Evolutionary conservation across 805 yeast species (phyloP), one percentile per base, ranked within the genome.

Genomic region (Brettanomyces nanus): DNA sequence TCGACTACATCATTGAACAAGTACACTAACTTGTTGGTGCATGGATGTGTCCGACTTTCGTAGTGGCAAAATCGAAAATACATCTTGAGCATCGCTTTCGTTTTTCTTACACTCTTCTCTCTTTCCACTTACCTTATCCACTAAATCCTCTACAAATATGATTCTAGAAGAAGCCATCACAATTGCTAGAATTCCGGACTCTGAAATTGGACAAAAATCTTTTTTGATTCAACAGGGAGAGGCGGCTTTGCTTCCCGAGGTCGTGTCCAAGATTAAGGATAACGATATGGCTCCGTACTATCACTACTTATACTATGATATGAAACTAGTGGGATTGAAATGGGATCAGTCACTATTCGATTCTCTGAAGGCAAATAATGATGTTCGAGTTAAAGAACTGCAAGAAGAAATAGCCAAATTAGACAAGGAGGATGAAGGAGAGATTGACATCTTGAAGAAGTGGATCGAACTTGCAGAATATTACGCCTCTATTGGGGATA

Each of bases 381-480:
- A 69, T n/a, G 62, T 54, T 31, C 69, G 73, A 37, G 69, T 83
- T 21, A 60, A 45, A 53, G 71, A 53, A 62, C 75, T 58, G 73
- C 80, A 65, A 59, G 66, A 54, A 52, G 69, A 60, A 66, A 75
- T 71, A 40, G 68, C 63, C 37, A 74, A 65, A 45, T 68, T 75
- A 18, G 72, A 71, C 36, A 75, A 71, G 40, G 86, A 77, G 41
- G 85, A 80, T 43, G 97, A 89, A 58, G 95, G 95, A 25, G 95
- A 86, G 56, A 62, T 82, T 46, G 95, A 86, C 53, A 71, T 78
- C 28, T 78, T 87, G 6, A 79, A 78, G 44, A 77, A 80, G 32
- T 82, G 86, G 73, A 74, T 77, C 39, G 74, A 78, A 52, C 73
- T 92, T 22, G 97, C 95, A 26, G 95, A 89, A 56, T 85, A 80